Evolutionary conservation across 2,329 filamentous ascomycete genomes (phyloP).

Genomic region (Sarocladium oryzae): DNA sequence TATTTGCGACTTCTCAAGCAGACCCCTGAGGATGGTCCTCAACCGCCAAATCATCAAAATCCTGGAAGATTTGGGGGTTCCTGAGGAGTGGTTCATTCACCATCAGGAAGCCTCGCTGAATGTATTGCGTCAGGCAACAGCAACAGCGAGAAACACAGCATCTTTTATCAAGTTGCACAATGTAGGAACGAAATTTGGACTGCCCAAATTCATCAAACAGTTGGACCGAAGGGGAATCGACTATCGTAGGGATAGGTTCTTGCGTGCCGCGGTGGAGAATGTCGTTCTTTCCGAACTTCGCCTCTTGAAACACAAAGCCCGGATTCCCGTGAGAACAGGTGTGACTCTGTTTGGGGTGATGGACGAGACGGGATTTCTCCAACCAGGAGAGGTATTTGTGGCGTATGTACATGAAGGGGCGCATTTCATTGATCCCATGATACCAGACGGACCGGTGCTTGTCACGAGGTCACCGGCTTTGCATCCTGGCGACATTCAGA

Average conservation of each 20-base stretch:
- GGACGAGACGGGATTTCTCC: conserved; percentile 68
- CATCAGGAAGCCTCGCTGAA: conserved; percentile 59
- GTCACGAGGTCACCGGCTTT: conserved; percentile 76
- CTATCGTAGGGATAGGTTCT: conserved; percentile 62
- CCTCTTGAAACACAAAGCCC: conserved; percentile 69
- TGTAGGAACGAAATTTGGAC: conserved; percentile 52
- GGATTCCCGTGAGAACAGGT: conserved; percentile 64
- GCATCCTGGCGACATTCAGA: conserved; percentile 74
- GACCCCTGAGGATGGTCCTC: conserved; percentile 61
- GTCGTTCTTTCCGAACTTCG: conserved; percentile 64
- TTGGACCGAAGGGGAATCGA: conserved; percentile 53
- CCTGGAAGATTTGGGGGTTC: conserved; percentile 67
- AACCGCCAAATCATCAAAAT: conserved; percentile 84
- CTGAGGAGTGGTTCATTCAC: conserved; percentile 50
- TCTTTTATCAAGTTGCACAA: conserved; percentile 57
- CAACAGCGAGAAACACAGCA: conserved; percentile 54
- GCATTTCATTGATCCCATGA: conserved; percentile 32
- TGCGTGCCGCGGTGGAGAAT: conserved; percentile 65
- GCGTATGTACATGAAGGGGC: conserved; percentile 37
- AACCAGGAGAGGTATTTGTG: conserved; percentile 63
- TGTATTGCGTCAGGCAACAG: conserved; percentile 52
- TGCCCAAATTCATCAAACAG: conserved; percentile 56
- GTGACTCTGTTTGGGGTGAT: conserved; percentile 77
- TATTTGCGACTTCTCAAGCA: conserved; percentile 64
- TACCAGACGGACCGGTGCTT: conserved; percentile 25